Evolutionary conservation across 192 early-diverging fungal genomes (phyloP), one percentile per base, ranked within the genome.

Genomic region (Chytriomyces sp.): DNA sequence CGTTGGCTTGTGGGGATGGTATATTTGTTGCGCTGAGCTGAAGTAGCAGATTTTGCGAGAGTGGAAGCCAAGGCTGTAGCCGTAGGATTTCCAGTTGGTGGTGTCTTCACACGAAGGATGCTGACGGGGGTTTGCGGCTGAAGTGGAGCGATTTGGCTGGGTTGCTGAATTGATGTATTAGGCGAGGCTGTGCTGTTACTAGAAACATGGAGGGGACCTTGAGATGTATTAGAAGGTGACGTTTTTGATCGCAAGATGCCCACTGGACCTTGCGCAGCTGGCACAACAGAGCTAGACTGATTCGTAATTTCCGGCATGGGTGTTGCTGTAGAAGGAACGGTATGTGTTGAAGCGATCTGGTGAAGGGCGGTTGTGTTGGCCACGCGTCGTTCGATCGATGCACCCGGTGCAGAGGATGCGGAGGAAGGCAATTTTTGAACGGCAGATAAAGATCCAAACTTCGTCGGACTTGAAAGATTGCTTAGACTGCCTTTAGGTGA

Each of bases 51-150:
- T 49, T 14, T 49, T 14, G 55, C 28, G 55, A 28, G 0, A 12
- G n/a, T 30, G 28, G 55, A 28, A 26, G 28, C n/a, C 17, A 30
- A 1, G 19, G 55, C 30, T 57, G 55, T 10, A 19, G 41, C 41
- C 19, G 41, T 44, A 10, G 7, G 41, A 44, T 60, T 60, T 60
- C n/a, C 44, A n/a, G 62, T 14, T 7, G 62, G 62, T 10, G 68
- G 68, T 3, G 68, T 70, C 39, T 70, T 70, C 8, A n/a, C 55
- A 8, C 68, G 68, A 54, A 70, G 57, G 32, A 70, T 70, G 37
- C 55, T 59, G 30, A 70, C 39, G 32, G 68, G 68, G 1, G 62
- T n/a, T 64, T n/a, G 22, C 37, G 58, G 58, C 6, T 44, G 41
- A 44, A 44, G 41, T 19, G 8, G 41, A 44, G 7, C 32, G 22